phyloP scores from a whole-genome alignment of 768 basidiomycete genomes.

The Pisolithus orientalis region DNA sequence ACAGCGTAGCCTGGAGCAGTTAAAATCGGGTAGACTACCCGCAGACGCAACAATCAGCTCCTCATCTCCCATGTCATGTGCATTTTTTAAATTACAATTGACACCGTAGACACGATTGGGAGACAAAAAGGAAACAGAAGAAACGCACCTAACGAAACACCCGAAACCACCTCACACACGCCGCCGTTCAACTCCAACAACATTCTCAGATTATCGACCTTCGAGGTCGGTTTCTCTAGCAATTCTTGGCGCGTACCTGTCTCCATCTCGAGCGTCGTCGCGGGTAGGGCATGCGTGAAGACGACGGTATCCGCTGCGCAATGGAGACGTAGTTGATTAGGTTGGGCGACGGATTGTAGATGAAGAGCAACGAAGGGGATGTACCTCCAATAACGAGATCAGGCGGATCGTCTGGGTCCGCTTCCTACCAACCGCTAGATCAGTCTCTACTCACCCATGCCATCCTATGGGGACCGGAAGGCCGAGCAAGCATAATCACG shows the following conservation, averaged over 20 bases:
- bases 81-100: too few species aligned
- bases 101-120: too few species aligned
- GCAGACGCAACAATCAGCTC: neutral
- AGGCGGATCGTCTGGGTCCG: constrained; percentile 61
- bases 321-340: neutral
- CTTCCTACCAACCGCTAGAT: constrained; percentile 24
- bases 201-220: constrained; percentile 78
- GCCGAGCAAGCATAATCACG: too few species aligned
- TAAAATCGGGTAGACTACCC: constrained; percentile 64
- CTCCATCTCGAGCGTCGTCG: constrained; percentile 41
- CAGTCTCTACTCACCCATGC: too few species aligned
- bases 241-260: constrained; percentile 56
- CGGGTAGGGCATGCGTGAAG: constrained; percentile 65
- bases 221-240: constrained; percentile 80
- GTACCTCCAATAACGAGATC: constrained; percentile 76
- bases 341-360: too few species aligned
- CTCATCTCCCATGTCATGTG: too few species aligned
- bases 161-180: constrained; percentile 90
- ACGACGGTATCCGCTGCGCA: constrained; percentile 88
- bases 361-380: neutral
- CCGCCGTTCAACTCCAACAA: constrained; percentile 35
- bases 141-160: constrained; percentile 68
- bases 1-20: constrained; percentile 71
- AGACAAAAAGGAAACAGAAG: too few species aligned
- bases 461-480: too few species aligned